Evolutionary conservation across 768 basidiomycete species (phyloP).

Genomic region (Leccinum fibrillosum): DNA sequence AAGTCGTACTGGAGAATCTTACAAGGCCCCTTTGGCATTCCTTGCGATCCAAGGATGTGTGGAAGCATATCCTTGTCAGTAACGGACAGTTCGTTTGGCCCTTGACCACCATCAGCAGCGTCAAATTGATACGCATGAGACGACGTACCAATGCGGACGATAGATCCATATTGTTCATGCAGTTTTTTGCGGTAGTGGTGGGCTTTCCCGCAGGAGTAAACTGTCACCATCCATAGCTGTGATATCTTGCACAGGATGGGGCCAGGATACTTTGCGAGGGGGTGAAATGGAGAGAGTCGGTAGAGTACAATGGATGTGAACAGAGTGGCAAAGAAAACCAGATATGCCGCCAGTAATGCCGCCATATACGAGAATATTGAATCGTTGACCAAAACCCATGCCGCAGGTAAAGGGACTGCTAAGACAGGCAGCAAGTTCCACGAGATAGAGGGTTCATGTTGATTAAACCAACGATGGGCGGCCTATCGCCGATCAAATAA

Average conservation of each 20-base stretch:
- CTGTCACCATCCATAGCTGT: constrained; percentile 27
- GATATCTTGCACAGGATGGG: constrained; percentile 30
- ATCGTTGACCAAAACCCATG: constrained; percentile 10
- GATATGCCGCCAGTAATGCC: constrained; percentile 13
- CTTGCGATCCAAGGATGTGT: constrained; percentile 26
- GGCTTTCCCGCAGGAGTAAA: constrained; percentile 17
- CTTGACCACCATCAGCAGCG: constrained; percentile 19
- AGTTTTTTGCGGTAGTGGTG: constrained; percentile 19
- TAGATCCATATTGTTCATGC: constrained; percentile 31
- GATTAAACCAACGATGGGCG: constrained; percentile 17
- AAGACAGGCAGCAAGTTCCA: constrained; percentile 11
- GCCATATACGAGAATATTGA: neutral
- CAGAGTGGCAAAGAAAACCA: constrained; percentile 18
- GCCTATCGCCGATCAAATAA: constrained; percentile 4
- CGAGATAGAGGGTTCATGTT: constrained; percentile 15
- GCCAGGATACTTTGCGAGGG: constrained; percentile 37
- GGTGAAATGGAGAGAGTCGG: constrained; percentile 39
- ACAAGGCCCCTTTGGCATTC: constrained; percentile 29
- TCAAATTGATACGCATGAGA: neutral
- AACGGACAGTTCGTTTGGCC: constrained; percentile 38
- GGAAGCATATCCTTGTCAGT: constrained; percentile 20
- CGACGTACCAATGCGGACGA: constrained; percentile 32
- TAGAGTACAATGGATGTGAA: constrained; percentile 30
- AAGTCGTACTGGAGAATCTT: constrained; percentile 12
- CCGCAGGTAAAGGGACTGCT: constrained; percentile 11